Conservation (phyloP, 768 basidiomycete species). For the Boletus huronensis region DNA sequence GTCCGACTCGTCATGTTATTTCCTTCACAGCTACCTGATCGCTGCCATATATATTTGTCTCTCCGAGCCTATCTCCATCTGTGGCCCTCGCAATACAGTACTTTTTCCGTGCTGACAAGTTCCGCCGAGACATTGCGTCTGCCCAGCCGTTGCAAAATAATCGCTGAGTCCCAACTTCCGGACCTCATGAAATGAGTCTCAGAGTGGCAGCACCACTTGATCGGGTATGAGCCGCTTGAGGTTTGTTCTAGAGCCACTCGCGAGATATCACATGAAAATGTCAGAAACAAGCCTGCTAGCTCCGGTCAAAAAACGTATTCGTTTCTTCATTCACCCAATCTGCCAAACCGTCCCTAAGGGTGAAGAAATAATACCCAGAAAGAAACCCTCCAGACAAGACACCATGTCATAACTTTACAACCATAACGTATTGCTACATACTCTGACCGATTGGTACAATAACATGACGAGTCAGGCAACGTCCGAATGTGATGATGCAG, state of each 20-base stretch:
- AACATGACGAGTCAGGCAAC: conserved; percentile 14
- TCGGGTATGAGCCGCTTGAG: conserved; percentile 8
- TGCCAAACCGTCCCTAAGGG: neutral
- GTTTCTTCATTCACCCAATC: neutral
- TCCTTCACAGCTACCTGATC: conserved; percentile 21
- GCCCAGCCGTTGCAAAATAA: neutral
- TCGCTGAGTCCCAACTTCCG: conserved; percentile 17
- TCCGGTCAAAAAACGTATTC: neutral
- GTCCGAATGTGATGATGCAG: conserved; percentile 31
- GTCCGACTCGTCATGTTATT: conserved; percentile 13
- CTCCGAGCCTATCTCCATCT: neutral
- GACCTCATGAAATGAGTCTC: conserved; percentile 11
- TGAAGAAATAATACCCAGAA: neutral
- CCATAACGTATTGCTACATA: conserved; percentile 38
- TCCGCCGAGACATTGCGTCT: conserved; percentile 23
- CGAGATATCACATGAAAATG: conserved; percentile 19
- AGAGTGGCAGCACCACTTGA: conserved; percentile 9
- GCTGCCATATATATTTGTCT: conserved; percentile 21
- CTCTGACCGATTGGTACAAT: conserved; percentile 22
- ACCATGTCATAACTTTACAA: conserved; percentile 32
- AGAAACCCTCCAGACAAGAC: conserved; percentile 10
- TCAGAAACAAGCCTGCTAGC: neutral
- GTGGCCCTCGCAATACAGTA: conserved; percentile 21
- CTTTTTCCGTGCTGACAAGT: neutral
- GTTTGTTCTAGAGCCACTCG: neutral